Evolutionary conservation across 306 rosid species (phyloP).

Genomic region (Dalbergia cultrata): DNA sequence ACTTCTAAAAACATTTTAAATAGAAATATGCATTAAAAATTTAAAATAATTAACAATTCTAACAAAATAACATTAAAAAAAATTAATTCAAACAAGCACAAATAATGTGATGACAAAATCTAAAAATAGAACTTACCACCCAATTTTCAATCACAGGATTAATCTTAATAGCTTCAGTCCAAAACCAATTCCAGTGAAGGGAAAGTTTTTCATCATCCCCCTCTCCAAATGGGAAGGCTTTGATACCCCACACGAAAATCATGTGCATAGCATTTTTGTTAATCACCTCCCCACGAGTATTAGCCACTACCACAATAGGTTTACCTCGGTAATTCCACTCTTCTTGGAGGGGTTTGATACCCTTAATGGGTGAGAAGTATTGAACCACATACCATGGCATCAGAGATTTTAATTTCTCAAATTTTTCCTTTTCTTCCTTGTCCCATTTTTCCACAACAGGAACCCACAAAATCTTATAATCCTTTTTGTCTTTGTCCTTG

Average conservation of each 20-base stretch:
- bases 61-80: too few species aligned
- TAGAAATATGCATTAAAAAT: too few species aligned
- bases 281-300: slow-evolving; percentile 44
- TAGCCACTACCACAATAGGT: slow-evolving; percentile 18
- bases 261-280: slow-evolving; percentile 51
- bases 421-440: not conserved
- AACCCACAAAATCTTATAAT: slow-evolving; percentile 30
- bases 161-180: not conserved
- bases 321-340: slow-evolving; percentile 50
- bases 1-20: too few species aligned
- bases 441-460: not conserved
- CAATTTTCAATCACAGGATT: not conserved
- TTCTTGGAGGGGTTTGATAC: slow-evolving; percentile 46
- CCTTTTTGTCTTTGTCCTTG: not conserved
- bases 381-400: slow-evolving; percentile 58
- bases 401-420: not conserved
- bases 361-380: slow-evolving; percentile 16
- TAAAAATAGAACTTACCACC: not conserved
- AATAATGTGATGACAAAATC: too few species aligned
- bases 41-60: too few species aligned
- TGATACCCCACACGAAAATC: slow-evolving; percentile 40
- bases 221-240: slow-evolving; percentile 47
- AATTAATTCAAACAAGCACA: too few species aligned
- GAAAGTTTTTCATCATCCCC: not conserved
- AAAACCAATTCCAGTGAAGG: not conserved